Evolutionary conservation across 495 filamentous ascomycete species (phyloP).

Genomic region (Hypoxylon intermedium): DNA sequence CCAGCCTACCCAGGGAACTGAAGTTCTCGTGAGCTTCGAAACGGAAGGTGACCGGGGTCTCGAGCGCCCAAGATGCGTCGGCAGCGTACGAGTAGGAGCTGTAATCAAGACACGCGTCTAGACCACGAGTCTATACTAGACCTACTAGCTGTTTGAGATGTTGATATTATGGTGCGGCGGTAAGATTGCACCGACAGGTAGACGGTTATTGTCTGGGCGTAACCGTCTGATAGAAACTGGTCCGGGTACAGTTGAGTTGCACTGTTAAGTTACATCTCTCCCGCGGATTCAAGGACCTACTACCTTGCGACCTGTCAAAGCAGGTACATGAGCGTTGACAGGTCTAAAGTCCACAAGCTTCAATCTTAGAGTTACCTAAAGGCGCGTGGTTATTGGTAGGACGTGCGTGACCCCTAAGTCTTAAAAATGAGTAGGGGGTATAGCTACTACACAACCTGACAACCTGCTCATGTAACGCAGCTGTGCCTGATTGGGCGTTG

Average conservation of each 20-base stretch:
- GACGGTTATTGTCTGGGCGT: not conserved
- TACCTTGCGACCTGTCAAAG: conserved; percentile 21
- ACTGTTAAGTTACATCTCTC: conserved; percentile 26
- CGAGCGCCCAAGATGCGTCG: conserved; percentile 32
- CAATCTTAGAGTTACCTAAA: not conserved
- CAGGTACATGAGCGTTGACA: not conserved
- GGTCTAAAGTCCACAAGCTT: not conserved
- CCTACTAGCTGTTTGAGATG: not conserved
- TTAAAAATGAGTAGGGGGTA: conserved; percentile 24
- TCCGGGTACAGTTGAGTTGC: conserved; percentile 25
- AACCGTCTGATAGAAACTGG: conserved; percentile 1
- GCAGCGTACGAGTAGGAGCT: conserved; percentile 23
- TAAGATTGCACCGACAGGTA: conserved; percentile 14
- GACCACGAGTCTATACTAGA: conserved; percentile 27
- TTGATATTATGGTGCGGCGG: conserved; percentile 6
- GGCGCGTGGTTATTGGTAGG: conserved; percentile 31
- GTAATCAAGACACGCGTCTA: conserved; percentile 29
- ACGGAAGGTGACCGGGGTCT: conserved; percentile 37
- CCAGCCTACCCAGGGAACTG: conserved; percentile 30
- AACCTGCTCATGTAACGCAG: conserved; percentile 25
- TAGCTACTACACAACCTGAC: conserved; percentile 1
- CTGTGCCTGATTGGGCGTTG: conserved; percentile 21
- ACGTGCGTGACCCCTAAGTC: conserved; percentile 21
- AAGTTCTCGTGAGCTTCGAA: conserved; percentile 38
- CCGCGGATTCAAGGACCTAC: conserved; percentile 24